phyloP scores from a whole-genome alignment of 139 green algal species.

The Parachlorella kessleri region DNA sequence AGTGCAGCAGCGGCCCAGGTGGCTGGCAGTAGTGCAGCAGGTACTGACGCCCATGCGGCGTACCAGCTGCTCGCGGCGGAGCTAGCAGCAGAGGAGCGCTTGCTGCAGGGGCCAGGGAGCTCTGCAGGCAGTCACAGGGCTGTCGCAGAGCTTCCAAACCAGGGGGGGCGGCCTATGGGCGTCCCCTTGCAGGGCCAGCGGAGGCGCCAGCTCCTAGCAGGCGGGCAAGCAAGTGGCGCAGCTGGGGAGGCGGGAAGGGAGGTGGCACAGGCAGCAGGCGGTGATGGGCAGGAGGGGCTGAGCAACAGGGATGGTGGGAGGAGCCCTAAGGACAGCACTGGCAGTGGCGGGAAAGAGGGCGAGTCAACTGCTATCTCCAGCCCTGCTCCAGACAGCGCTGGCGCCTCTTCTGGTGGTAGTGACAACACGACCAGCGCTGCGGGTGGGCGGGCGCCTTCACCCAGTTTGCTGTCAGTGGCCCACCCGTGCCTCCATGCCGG shows the following conservation, averaged over 20 bases:
- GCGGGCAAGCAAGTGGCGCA: too few relatives aligned
- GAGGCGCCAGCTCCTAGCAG: too few relatives aligned
- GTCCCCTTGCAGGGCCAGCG: background rate
- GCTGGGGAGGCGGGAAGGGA: background rate
- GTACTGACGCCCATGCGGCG: background rate
- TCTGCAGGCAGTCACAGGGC: background rate
- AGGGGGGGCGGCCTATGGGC: background rate
- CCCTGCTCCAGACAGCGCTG: too few relatives aligned
- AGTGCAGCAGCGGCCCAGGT: background rate
- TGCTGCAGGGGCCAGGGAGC: background rate
- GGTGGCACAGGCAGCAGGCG: background rate
- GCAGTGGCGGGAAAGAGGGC: too few relatives aligned
- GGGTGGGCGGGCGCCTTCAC: too few relatives aligned
- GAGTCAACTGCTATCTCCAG: too few relatives aligned
- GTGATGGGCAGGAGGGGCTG: background rate
- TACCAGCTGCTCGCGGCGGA: too few relatives aligned
- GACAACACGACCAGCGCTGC: too few relatives aligned
- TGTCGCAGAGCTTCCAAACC: background rate
- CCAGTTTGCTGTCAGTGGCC: too few relatives aligned
- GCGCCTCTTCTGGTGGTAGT: too few relatives aligned
- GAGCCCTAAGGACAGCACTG: background rate
- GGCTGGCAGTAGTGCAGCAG: background rate
- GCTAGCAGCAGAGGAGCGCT: background rate
- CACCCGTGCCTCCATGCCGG: slow-evolving; percentile 73
- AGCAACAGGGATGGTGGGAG: too few relatives aligned